Evolutionary conservation across 2,329 filamentous ascomycete genomes (phyloP).

Genomic region (Apiospora saccharicola): DNA sequence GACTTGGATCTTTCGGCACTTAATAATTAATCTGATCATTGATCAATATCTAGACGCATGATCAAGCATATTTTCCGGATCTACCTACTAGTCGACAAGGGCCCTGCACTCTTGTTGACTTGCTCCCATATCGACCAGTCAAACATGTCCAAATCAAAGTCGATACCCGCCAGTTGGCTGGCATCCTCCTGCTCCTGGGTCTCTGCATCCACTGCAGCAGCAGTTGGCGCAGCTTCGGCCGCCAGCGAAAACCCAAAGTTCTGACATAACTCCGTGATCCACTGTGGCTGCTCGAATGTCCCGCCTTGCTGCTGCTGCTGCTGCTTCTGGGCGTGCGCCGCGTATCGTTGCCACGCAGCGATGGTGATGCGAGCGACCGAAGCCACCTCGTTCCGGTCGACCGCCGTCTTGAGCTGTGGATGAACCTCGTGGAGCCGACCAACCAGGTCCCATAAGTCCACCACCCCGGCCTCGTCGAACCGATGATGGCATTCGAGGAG

Average conservation of each 20-base stretch:
- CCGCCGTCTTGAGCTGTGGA: neutral
- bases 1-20: no score
- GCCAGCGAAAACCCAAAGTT: neutral
- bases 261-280: neutral
- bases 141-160: slow-evolving; percentile 7
- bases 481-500: slow-evolving; percentile 20
- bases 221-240: neutral
- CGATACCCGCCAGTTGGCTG: neutral
- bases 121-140: slow-evolving; percentile 14
- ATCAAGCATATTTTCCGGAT: neutral
- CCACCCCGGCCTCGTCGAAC: neutral
- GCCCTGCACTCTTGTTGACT: neutral
- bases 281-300: neutral
- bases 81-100: neutral
- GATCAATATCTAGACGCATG: neutral
- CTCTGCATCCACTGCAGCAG: neutral
- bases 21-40: neutral
- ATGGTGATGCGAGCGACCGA: neutral
- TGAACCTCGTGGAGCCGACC: neutral
- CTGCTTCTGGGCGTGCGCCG: neutral
- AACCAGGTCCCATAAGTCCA: neutral
- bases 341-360: neutral
- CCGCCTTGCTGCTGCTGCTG: neutral
- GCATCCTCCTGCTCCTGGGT: neutral
- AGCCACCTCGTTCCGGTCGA: neutral